Evolutionary conservation across 2,329 filamentous ascomycete species (phyloP), one percentile per base, ranked within the genome.

Genomic region (Colletotrichum paranaense): DNA sequence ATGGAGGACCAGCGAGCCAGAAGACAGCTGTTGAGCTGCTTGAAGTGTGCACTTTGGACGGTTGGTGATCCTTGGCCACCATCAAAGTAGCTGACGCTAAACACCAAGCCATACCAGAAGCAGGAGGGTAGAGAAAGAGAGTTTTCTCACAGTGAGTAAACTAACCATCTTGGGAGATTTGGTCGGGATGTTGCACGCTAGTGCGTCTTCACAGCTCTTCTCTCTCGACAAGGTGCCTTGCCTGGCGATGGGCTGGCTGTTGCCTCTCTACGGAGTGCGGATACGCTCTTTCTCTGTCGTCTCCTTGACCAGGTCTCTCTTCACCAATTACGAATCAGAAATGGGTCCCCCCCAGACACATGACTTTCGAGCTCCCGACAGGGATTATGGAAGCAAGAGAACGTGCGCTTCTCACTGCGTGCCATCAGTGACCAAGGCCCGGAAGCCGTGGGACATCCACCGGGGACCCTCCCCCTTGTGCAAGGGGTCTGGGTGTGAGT

Each of bases 381-480:
- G 65, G 69, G 59, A 64, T 73, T 35, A 42, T 73, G 66, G 70
- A 73, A 64, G 70, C 69, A 69, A 22, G 55, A 63, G 55, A 73
- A 69, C 66, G 24, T 64, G 60, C 53, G 46, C 56, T 49, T 49
- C 38, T 71, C 26, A 26, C 57, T 62, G 63, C 63, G 55, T 63
- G 59, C 69, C 69, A 64, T 63, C 66, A 57, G 38, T 49, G 32
- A 64, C 59, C 66, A 57, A 52, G 57, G 32, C 57, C 57, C 35
- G 62, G 52, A 72, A 46, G 56, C 42, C 35, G 57, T 32, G 30
- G 56, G 46, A 53, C 56, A 14, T 22, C 22, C n/a, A 35, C 68
- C 57, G 16, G 64, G 68, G 64, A n/a, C n/a, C 42, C 42, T 22
- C 42, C 42, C 16, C 68, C 64, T 32, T 24, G 52, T 62, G 28